Percentiles rank a stretch among this genome's conserved stretches.
Conservation (phyloP, 2,329 filamentous ascomycete genomes). For the Cryphonectria naterciae region DNA sequence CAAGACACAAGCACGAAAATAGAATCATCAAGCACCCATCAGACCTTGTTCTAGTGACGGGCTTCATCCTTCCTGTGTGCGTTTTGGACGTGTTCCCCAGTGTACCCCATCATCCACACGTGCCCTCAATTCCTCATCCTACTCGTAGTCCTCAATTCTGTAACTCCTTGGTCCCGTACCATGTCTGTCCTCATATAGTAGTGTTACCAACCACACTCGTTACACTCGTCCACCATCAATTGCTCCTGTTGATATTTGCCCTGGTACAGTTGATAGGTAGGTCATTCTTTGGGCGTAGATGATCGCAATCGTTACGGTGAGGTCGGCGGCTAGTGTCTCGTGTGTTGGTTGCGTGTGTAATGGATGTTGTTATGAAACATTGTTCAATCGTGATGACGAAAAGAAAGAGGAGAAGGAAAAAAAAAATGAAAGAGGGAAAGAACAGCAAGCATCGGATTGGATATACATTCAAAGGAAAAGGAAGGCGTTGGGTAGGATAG, state of each 20-base stretch:
- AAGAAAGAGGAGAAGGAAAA: not conserved
- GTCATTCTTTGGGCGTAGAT: not conserved
- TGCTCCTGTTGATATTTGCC: conserved; percentile 5
- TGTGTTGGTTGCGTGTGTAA: not conserved
- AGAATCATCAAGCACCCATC: conserved; percentile 2
- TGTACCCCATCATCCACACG: not conserved
- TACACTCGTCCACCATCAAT: not conserved
- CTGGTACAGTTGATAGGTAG: not conserved
- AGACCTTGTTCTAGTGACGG: conserved; percentile 9
- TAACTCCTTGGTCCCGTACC: conserved; percentile 1
- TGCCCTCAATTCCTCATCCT: not conserved
- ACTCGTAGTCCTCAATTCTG: not conserved
- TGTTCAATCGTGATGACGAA: not conserved
- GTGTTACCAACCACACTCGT: not conserved
- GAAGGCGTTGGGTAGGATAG: not conserved
- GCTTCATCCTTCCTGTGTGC: not conserved
- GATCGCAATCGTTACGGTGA: not conserved
- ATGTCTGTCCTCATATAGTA: not conserved
- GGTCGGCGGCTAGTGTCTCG: not conserved
- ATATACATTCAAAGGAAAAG: too few species aligned
- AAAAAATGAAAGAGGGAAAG: not conserved
- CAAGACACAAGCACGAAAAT: not conserved
- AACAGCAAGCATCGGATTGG: too few species aligned
- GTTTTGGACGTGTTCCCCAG: not conserved
- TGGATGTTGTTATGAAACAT: not conserved